Conservation (phyloP, 768 basidiomycete genomes). For the Russula lepida region DNA sequence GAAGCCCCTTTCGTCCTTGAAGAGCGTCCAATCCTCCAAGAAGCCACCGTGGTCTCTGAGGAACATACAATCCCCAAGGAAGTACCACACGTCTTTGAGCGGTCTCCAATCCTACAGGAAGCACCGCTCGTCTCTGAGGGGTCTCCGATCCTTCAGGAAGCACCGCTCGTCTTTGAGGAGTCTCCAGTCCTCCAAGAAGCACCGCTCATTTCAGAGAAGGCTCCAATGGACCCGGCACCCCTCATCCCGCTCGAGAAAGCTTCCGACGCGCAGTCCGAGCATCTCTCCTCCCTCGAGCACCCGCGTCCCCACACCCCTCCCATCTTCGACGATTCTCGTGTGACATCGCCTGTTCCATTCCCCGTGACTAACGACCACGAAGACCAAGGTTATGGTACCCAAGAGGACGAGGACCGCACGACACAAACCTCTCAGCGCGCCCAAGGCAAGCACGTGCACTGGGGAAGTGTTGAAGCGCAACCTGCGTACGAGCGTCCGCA, state of each 20-base stretch:
- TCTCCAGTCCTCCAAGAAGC: not conserved
- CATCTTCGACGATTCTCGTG: not conserved
- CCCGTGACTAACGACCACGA: conserved; percentile 8
- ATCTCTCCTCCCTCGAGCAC: conserved; percentile 10
- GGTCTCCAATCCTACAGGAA: not conserved
- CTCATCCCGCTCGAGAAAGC: not conserved
- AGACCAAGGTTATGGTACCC: conserved; percentile 19
- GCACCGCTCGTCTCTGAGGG: too few relatives aligned
- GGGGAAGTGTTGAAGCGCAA: conserved; percentile 16
- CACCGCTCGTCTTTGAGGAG: not conserved
- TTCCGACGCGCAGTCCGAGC: conserved; percentile 15
- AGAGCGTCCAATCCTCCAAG: conserved; percentile 5
- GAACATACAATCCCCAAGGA: not conserved
- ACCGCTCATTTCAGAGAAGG: not conserved
- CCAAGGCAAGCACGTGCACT: conserved; percentile 14
- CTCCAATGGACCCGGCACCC: too few relatives aligned
- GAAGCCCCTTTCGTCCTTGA: not conserved
- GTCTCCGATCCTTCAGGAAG: not conserved
- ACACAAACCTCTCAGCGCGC: not conserved
- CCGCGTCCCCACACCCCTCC: conserved; percentile 13
- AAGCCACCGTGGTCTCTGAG: too few relatives aligned
- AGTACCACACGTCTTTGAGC: not conserved
- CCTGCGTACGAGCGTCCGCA: not conserved
- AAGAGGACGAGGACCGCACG: conserved; percentile 17
- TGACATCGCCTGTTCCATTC: conserved; percentile 10